Evolutionary conservation across 306 rosid genomes (phyloP), one percentile per base, ranked within the genome.

Genomic region (Vachellia collinsii): DNA sequence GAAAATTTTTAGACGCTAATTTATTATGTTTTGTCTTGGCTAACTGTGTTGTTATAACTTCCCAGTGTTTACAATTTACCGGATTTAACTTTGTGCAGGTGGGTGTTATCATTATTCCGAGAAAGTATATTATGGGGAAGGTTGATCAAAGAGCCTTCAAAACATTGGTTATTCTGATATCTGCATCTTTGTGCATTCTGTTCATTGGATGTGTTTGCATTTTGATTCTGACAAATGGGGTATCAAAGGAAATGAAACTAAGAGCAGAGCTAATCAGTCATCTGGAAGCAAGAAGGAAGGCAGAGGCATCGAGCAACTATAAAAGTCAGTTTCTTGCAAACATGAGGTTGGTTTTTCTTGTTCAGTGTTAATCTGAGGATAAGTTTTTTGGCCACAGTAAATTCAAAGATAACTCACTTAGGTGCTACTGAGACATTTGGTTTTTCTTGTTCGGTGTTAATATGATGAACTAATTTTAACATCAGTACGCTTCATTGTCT

Each of bases 271-370:
- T 96, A 71, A 96, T 96, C 43, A 92, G 91, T 84, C 99, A 96
- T 64, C 87, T 96, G 46, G 99, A 96, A 85, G 99, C 99, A 67
- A 92, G 99, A 88, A 93, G 99, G 83, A 91, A 93, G 74, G 99
- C 99, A 37, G 99, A 96, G 87, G 98, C 98, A 39, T 96, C 98
- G 72, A 96, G 93, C 83, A 96, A 96, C 87, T 93, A 96, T 72
- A 96, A 96, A 85, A 96, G 98, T 79, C 99, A 96, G 79, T 96
- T 96, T 86, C 92, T 96, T 48, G 98, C 99, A 56, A 96, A 96
- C 80, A 96, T 96, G 99, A 96, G 99, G 99, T 96, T 67, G 25
- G 86, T 79, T 14, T 85, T 80, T 43, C 84, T 70, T 53, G 20
- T 80, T 64, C 46, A 65, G 11, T 65, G 43, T 73, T 2, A 51